These are phyloP conservation scores for Vigna trinervia DNA, from an alignment of 306 rosid species.

Conservation along the genomic window DNA sequence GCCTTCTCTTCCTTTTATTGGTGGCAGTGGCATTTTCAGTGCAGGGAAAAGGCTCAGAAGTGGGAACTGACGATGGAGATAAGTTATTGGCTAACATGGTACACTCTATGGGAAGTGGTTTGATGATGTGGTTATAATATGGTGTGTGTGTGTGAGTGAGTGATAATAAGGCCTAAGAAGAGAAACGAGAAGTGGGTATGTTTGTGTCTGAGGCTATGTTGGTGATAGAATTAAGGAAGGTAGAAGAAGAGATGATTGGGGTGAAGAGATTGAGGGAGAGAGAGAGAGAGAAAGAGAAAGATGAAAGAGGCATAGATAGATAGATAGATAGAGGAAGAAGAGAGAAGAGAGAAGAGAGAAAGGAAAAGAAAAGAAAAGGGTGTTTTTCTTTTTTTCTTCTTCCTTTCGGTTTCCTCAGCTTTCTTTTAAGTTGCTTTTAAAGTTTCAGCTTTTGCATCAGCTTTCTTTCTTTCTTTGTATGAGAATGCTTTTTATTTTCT, in stretches of 20 bases:
- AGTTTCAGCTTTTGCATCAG: slow-evolving; percentile 59
- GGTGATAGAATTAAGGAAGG: slow-evolving; percentile 39
- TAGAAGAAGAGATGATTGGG: slow-evolving; percentile 32
- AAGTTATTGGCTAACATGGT: slow-evolving; percentile 74
- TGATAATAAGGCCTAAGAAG: slow-evolving; percentile 29
- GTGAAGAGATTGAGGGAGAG: slow-evolving; percentile 13
- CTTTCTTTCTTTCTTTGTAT: slow-evolving; percentile 45
- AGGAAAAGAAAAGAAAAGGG: slow-evolving; percentile 43
- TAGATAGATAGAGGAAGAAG: slow-evolving; percentile 4
- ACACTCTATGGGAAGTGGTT: slow-evolving; percentile 9
- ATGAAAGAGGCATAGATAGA: slow-evolving; percentile 36
- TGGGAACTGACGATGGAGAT: slow-evolving; percentile 63
- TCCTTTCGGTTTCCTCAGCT: slow-evolving; percentile 78
- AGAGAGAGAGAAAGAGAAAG: slow-evolving; percentile 14
- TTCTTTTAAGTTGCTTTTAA: slow-evolving; percentile 72
- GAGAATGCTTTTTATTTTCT: slow-evolving; percentile 4
- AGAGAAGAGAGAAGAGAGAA: too few relatives aligned
- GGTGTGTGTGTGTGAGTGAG: slow-evolving; percentile 15
- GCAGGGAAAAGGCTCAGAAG: slow-evolving; percentile 79
- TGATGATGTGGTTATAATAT: slow-evolving; percentile 18
- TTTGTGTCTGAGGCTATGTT: slow-evolving; percentile 36
- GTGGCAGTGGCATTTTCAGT: slow-evolving; percentile 60
- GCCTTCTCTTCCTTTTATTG: slow-evolving; percentile 89
- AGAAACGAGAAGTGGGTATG: slow-evolving; percentile 16
- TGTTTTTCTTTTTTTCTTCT: slow-evolving; percentile 49